Evolutionary conservation across 1,284 basidiomycete genomes (phyloP).

Genomic region (Sanghuangporus weigelae): DNA sequence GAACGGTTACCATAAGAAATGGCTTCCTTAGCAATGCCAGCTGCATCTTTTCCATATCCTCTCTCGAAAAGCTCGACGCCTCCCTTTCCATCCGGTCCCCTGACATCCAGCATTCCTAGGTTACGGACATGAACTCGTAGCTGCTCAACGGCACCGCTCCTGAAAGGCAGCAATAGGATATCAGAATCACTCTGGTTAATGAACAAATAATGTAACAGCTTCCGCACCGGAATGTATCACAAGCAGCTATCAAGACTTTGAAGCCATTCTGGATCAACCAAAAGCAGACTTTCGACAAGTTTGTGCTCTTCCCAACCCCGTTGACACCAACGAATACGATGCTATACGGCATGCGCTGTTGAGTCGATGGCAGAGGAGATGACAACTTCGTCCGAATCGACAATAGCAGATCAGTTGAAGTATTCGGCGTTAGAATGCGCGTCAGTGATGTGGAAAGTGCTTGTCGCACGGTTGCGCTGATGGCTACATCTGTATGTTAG

Average conservation of each 20-base stretch:
- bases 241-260: constrained; percentile 94
- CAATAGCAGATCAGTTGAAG: constrained; percentile 91
- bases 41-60: constrained; percentile 98
- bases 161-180: constrained; percentile 24
- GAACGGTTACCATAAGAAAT: constrained; percentile 70
- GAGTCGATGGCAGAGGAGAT: constrained; percentile 62
- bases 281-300: constrained; percentile 97
- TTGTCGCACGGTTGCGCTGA: constrained; percentile 78
- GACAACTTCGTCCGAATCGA: constrained; percentile 71
- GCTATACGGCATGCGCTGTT: constrained; percentile 81
- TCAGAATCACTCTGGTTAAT: neutral
- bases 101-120: constrained; percentile 79
- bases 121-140: constrained; percentile 95
- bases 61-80: constrained; percentile 92
- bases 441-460: constrained; percentile 88
- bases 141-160: constrained; percentile 97
- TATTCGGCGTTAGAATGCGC: constrained; percentile 92
- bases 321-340: constrained; percentile 99
- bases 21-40: constrained; percentile 95
- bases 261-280: constrained; percentile 97
- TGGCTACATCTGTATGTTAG: constrained; percentile 42
- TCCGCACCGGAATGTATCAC: constrained; percentile 89
- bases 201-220: neutral
- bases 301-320: constrained; percentile 98
- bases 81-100: constrained; percentile 66